Evolutionary conservation across 176 grass and related monocot genomes (phyloP).

Genomic region (Paspalum vaginatum): DNA sequence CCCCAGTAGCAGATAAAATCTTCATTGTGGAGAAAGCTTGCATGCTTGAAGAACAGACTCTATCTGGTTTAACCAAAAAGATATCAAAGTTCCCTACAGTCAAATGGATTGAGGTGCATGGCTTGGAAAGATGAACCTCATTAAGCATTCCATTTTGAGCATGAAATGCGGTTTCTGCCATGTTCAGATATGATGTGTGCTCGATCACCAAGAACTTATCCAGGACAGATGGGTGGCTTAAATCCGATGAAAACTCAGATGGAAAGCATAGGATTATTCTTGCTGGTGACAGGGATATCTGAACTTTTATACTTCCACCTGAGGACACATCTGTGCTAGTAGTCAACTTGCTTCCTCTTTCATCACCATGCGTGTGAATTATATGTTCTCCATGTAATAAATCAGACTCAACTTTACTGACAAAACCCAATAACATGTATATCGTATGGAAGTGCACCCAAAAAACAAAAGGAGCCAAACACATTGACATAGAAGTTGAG

Average conservation of each 20-base stretch:
- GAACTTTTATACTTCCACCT: constrained; percentile 54
- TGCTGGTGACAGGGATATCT: constrained; percentile 55
- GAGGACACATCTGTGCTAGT: constrained; percentile 37
- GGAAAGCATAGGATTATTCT: constrained; percentile 89
- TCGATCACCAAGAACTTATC: constrained; percentile 85
- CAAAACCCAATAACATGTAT: constrained; percentile 68
- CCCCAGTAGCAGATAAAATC: constrained; percentile 68
- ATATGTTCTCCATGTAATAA: constrained; percentile 34
- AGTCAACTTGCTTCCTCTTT: constrained; percentile 39
- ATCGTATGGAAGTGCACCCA: constrained; percentile 90
- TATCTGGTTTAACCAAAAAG: constrained; percentile 74
- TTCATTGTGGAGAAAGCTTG: constrained; percentile 68
- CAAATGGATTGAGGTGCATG: constrained; percentile 73
- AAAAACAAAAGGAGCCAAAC: constrained; percentile 70
- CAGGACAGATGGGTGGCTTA: constrained; percentile 53
- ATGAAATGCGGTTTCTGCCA: constrained; percentile 36
- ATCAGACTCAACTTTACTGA: constrained; percentile 58
- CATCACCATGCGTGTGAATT: constrained; percentile 39
- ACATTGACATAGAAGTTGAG: constrained; percentile 62
- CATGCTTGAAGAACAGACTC: constrained; percentile 37
- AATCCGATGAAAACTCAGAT: constrained; percentile 54
- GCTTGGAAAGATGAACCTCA: constrained; percentile 43
- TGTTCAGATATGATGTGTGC: constrained; percentile 57
- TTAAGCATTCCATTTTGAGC: constrained; percentile 44
- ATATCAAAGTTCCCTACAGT: constrained; percentile 61